A percentile compares a stretch with the other conserved stretches of the same genome.
Evolutionary conservation across 495 filamentous ascomycete species (phyloP).

Genomic region (Xylona heveae): DNA sequence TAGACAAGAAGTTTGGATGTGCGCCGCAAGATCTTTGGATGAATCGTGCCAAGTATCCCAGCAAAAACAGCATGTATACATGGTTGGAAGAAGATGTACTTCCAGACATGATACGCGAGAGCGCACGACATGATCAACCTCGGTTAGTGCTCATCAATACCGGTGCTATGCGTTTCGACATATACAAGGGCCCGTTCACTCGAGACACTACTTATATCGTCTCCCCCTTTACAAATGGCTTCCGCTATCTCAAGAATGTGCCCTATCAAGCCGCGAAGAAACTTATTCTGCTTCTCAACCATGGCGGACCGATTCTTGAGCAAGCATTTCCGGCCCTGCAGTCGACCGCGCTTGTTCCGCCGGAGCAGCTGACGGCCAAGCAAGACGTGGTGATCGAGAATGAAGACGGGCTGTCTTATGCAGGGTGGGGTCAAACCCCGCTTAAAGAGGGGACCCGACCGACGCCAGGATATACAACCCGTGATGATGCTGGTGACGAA

Average conservation of each 20-base stretch:
- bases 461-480: slow-evolving; percentile 70
- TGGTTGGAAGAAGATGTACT: slow-evolving; percentile 62
- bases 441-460: background rate
- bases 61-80: slow-evolving; percentile 49
- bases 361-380: slow-evolving; percentile 16
- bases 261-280: slow-evolving; percentile 49
- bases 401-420: background rate
- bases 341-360: slow-evolving; percentile 15
- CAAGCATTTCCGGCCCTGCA: slow-evolving; percentile 5
- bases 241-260: slow-evolving; percentile 60
- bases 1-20: slow-evolving; percentile 63
- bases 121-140: slow-evolving; percentile 24
- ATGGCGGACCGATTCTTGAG: slow-evolving; percentile 34
- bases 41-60: slow-evolving; percentile 48
- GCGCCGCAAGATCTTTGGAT: slow-evolving; percentile 68
- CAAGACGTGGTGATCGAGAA: slow-evolving; percentile 9
- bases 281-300: slow-evolving; percentile 54
- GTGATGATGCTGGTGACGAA: slow-evolving; percentile 62
- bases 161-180: slow-evolving; percentile 80
- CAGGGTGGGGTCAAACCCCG: slow-evolving; percentile 1
- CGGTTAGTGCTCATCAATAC: slow-evolving; percentile 65
- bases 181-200: slow-evolving; percentile 83
- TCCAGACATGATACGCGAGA: slow-evolving; percentile 30
- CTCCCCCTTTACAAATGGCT: slow-evolving; percentile 69
- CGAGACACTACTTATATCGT: slow-evolving; percentile 65